Conservation (phyloP, 192 early-diverging fungal genomes). For the Mortierella alpina region DNA sequence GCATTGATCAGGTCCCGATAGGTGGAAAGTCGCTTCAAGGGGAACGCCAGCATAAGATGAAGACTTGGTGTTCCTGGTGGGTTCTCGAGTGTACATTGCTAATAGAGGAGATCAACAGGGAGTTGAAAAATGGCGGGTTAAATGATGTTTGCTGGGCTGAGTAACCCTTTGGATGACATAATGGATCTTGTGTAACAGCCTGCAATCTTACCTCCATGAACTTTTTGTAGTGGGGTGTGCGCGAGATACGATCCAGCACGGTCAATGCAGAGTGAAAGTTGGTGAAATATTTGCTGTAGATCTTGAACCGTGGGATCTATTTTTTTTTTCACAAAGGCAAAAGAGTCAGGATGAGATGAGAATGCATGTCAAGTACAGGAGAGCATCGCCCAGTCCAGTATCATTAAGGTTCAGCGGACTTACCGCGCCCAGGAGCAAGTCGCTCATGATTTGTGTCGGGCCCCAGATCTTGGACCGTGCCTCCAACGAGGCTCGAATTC, state of each 20-base stretch:
- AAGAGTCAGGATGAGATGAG: neutral
- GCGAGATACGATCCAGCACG: constrained; percentile 46
- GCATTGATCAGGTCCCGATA: constrained; percentile 35
- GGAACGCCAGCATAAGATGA: constrained; percentile 41
- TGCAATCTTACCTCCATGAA: constrained; percentile 35
- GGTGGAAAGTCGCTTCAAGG: constrained; percentile 29
- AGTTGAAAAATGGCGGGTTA: neutral
- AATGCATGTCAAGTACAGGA: no score
- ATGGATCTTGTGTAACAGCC: no score
- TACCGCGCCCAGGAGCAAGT: constrained; percentile 34
- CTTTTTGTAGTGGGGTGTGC: constrained; percentile 36
- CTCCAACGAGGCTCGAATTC: constrained; percentile 30
- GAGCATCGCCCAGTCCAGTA: no score
- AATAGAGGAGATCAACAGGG: neutral
- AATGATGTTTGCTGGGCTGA: neutral
- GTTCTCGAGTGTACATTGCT: constrained; percentile 42
- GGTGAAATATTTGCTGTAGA: constrained; percentile 46
- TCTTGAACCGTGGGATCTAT: constrained; percentile 49
- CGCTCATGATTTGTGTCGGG: constrained; percentile 50
- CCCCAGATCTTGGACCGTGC: constrained; percentile 54
- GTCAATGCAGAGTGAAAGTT: constrained; percentile 43
- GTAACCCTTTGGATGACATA: no score
- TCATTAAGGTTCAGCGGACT: neutral
- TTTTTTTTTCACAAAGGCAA: neutral
- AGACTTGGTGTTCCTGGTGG: constrained; percentile 42